Conservation (phyloP, 805 yeast species). For the Metschnikowia vanudenii region DNA sequence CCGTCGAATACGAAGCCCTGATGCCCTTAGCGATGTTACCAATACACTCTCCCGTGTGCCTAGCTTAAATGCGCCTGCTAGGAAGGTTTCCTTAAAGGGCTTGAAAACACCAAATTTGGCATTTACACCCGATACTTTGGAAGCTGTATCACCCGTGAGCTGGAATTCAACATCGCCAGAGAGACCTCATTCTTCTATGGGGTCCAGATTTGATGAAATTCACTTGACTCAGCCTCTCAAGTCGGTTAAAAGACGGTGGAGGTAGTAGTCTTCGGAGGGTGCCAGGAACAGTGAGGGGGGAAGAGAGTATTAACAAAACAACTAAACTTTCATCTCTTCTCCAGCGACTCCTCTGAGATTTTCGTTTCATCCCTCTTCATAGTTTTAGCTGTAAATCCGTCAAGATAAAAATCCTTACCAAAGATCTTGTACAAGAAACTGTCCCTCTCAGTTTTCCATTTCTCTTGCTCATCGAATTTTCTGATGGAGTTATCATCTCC, state of each 20-base stretch:
- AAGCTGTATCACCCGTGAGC: constrained; percentile 3
- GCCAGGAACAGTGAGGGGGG: neutral
- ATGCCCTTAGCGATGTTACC: constrained; percentile 8
- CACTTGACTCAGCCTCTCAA: constrained; percentile 26
- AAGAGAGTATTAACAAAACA: too few species aligned
- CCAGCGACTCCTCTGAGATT: neutral
- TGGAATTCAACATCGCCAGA: constrained; percentile 33
- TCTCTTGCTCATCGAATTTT: constrained; percentile 38
- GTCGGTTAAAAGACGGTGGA: constrained; percentile 17
- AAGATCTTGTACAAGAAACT: constrained; percentile 38
- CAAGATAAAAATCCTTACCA: constrained; percentile 42
- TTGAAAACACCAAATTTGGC: constrained; percentile 22
- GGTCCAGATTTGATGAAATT: constrained; percentile 33
- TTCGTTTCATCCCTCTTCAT: constrained; percentile 19
- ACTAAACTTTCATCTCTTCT: neutral
- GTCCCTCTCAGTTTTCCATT: constrained; percentile 39
- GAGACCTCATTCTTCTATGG: constrained; percentile 34
- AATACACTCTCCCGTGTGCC: constrained; percentile 2
- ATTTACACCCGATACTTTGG: constrained; percentile 6
- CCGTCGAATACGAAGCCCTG: neutral
- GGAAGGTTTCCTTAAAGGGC: constrained; percentile 15
- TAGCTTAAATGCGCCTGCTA: constrained; percentile 6
- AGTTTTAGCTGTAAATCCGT: constrained; percentile 44
- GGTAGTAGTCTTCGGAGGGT: neutral
- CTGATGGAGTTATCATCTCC: constrained; percentile 32